Evolutionary conservation across 2,329 filamentous ascomycete genomes (phyloP).

Genomic region (Fusarium illudens): DNA sequence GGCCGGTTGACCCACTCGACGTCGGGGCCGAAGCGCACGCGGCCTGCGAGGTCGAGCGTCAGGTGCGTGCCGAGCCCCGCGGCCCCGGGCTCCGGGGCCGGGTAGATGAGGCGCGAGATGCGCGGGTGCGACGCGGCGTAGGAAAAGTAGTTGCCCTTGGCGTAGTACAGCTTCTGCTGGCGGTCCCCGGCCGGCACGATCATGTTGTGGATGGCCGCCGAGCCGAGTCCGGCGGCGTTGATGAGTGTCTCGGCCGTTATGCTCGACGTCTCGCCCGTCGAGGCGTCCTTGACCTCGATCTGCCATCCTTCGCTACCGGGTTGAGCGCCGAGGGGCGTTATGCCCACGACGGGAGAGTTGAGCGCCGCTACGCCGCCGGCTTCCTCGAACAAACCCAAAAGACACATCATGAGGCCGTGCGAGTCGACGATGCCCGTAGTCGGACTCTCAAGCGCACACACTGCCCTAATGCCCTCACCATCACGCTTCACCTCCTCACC

Average conservation of each 20-base stretch:
- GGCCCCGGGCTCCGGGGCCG: slow-evolving; percentile 81
- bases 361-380: slow-evolving; percentile 78
- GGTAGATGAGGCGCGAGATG: slow-evolving; percentile 83
- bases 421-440: slow-evolving; percentile 92
- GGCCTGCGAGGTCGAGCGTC: slow-evolving; percentile 85
- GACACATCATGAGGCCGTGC: slow-evolving; percentile 82
- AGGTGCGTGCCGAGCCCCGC: slow-evolving; percentile 92
- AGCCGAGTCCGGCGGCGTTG: slow-evolving; percentile 85
- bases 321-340: slow-evolving; percentile 59
- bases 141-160: slow-evolving; percentile 95
- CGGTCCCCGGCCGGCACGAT: slow-evolving; percentile 66
- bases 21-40: slow-evolving; percentile 91
- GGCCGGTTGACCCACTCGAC: slow-evolving; percentile 88
- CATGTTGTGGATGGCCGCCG: slow-evolving; percentile 82
- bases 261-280: slow-evolving; percentile 57
- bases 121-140: slow-evolving; percentile 72
- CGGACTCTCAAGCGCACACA: slow-evolving; percentile 75
- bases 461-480: slow-evolving; percentile 81
- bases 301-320: slow-evolving; percentile 72
- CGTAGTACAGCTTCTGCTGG: slow-evolving; percentile 75
- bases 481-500: slow-evolving; percentile 66
- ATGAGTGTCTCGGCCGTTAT: slow-evolving; percentile 81
- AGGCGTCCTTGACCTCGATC: slow-evolving; percentile 62
- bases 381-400: slow-evolving; percentile 81
- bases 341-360: slow-evolving; percentile 68